Conservation (phyloP, 2,329 filamentous ascomycete species). For the Teratosphaeria viscida region DNA sequence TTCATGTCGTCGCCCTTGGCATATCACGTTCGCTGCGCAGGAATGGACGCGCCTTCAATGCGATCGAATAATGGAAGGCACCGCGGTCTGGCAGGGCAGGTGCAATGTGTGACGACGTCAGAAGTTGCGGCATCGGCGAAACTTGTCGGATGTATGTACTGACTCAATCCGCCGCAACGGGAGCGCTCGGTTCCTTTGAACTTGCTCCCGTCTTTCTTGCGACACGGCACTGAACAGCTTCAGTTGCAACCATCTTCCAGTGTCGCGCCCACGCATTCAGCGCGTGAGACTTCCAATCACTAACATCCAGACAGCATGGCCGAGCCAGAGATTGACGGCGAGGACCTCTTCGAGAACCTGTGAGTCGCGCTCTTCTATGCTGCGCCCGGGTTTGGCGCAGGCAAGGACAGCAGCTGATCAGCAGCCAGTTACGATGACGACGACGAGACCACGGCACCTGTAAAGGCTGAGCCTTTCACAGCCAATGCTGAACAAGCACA, state of each 20-base stretch:
- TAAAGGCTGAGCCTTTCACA: constrained; percentile 5
- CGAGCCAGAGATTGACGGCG: constrained; percentile 69
- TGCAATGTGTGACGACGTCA: neutral
- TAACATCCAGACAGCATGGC: constrained; percentile 49
- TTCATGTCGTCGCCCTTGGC: constrained; percentile 26
- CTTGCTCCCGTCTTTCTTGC: no score
- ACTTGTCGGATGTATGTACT: neutral
- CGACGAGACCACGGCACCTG: constrained; percentile 1
- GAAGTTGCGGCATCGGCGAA: neutral
- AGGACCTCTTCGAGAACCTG: constrained; percentile 94
- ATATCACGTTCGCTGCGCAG: neutral
- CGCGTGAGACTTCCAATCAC: neutral
- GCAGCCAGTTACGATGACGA: constrained; percentile 39
- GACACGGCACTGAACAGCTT: no score
- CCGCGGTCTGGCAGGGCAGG: neutral
- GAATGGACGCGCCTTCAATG: neutral
- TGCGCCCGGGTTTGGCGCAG: neutral
- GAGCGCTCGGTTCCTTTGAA: neutral
- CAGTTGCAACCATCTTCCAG: neutral
- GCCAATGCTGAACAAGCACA: constrained; percentile 11
- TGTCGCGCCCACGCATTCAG: neutral
- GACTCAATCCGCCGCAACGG: neutral
- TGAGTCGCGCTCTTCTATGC: constrained; percentile 37
- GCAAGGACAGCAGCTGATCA: neutral
- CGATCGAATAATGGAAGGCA: neutral